Base-by-base conservation (phyloP, 2,329 filamentous ascomycete species). In the Diaporthe sp. region DNA sequence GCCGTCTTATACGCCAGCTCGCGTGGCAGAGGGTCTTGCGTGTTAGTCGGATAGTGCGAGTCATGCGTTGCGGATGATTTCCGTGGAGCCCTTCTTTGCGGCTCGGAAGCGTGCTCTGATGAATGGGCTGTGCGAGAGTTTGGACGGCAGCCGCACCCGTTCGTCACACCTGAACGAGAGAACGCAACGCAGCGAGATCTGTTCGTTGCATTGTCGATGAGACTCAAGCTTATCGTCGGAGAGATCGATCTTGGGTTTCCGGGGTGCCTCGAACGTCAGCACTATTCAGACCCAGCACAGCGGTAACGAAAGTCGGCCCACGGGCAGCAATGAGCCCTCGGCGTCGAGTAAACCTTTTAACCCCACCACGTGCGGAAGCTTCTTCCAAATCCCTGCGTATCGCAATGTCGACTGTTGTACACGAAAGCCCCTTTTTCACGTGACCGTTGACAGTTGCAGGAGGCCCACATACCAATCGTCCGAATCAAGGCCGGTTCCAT, bases 31-130 rank as follows among this genome's bases (percentile, higher is more conserved):
- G 32, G 63, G 47, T 53, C 63, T 22, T n/a, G 44, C 19, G n/a
- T 3, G 63, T 10, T 22, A 27, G 47, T 47, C 32, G 15, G n/a
- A 9, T 51, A 30, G 32, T 27, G 30, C 47, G 63, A 66, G 63
- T 68, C 44, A 53, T 68, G 63, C 63, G 17, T 3, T 65, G 63
- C 63, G 47, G 47, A 37, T 37, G 63, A 27, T 68, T 37, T 19
- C 63, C 47, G 32, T 53, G 63, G 32, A 39, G 47, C 32, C 25
- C 8, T n/a, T 30, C 35, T 5, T 9, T 19, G 30, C 30, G 44
- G 44, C 63, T 66, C 59, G 58, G 58, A 61, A 61, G 58, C 37
- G 56, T 42, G n/a, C n/a, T n/a, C n/a, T n/a, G n/a, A n/a, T n/a
- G n/a, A n/a, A 25, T 47, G 59, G 59, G 39, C 17, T 47, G 9